Base-by-base conservation (phyloP, 768 basidiomycete species). In the Lactarius sp. region DNA sequence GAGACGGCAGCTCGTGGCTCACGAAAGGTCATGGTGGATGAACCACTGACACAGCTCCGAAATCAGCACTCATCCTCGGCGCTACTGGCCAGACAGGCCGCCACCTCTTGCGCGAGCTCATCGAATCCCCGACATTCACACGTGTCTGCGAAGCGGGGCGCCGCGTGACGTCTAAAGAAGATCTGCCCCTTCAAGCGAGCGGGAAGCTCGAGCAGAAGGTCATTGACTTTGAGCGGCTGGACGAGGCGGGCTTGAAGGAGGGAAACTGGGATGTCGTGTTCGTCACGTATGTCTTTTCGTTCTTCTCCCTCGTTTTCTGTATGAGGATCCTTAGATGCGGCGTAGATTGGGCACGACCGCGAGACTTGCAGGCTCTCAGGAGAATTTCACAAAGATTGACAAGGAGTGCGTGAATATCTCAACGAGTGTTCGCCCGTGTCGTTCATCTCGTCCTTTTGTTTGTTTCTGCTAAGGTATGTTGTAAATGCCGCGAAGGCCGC, bases 211-310 rank as follows among this genome's bases (percentile, higher is more conserved):
- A 83, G 63, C 88, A 90, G 74, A 82, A 85, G 69, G 75, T 75
- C 2, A 78, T 90, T 58, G 82, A 90, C 71, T 90, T 87, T 69
- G 88, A 91, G 69, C 85, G 84, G 61, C 69, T 87, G 6, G 79
- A 78, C 8, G 77, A 78, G 51, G 76, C 80, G 2, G 79, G 78
- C 6, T 67, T 89, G 67, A 77, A 78, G 50, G 77, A 80, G 0
- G 81, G 78, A 9, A 82, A 80, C 50, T 90, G 87, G 85, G 88
- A 91, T 72, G 84, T 87, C 22, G 85, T 93, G 0, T 87, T 85
- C 69, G 83, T 93, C 64, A 79, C 88, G 77, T 86, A 63, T 52
- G 82, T 79, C 20, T 7, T 36, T 34, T 13, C 13, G 1, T 34
- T 27, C 10, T 33, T 33, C 14, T 34, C 31, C 41, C 12, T n/a